Evolutionary conservation across 352 stramenopile genomes (phyloP).

Genomic region (Phytophthora sansomeana): DNA sequence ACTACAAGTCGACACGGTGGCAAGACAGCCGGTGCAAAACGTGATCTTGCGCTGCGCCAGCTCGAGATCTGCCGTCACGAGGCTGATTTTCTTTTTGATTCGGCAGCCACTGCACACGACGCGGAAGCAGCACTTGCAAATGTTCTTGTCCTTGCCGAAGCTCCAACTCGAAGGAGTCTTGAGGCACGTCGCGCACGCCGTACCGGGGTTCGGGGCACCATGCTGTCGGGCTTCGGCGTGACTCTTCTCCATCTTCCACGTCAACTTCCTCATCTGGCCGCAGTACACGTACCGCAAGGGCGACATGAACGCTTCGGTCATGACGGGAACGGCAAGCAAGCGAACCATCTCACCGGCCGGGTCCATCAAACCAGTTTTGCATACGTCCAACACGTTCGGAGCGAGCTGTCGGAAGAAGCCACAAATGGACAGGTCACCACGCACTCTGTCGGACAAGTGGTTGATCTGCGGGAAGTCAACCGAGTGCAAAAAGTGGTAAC

Average conservation of each 20-base stretch:
- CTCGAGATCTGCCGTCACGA: slow-evolving; percentile 37
- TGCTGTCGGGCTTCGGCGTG: slow-evolving; percentile 30
- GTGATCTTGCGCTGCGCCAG: slow-evolving; percentile 34
- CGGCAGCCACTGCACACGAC: slow-evolving; percentile 34
- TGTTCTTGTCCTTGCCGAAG: slow-evolving; percentile 37
- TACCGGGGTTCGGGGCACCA: slow-evolving; percentile 21
- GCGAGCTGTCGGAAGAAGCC: slow-evolving; percentile 38
- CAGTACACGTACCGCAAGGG: slow-evolving; percentile 42
- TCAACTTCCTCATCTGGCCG: slow-evolving; percentile 66
- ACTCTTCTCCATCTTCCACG: slow-evolving; percentile 56
- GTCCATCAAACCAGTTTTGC: slow-evolving; percentile 32
- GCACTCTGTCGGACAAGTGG: slow-evolving; percentile 28
- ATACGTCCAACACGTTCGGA: slow-evolving; percentile 37
- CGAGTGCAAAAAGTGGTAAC: slow-evolving; percentile 50
- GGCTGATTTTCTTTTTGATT: slow-evolving; percentile 41
- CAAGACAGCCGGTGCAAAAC: slow-evolving; percentile 31
- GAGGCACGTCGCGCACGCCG: slow-evolving; percentile 25
- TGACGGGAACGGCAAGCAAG: slow-evolving; percentile 38
- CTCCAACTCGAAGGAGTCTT: slow-evolving; percentile 25
- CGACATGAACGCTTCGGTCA: slow-evolving; percentile 45
- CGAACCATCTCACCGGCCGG: slow-evolving; percentile 41
- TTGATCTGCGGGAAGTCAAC: slow-evolving; percentile 44
- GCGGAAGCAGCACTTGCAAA: slow-evolving; percentile 38
- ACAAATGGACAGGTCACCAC: slow-evolving; percentile 40
- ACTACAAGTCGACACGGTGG: slow-evolving; percentile 26